phyloP scores from a whole-genome alignment of 331 rosid species.

The Quercus tomentella region DNA sequence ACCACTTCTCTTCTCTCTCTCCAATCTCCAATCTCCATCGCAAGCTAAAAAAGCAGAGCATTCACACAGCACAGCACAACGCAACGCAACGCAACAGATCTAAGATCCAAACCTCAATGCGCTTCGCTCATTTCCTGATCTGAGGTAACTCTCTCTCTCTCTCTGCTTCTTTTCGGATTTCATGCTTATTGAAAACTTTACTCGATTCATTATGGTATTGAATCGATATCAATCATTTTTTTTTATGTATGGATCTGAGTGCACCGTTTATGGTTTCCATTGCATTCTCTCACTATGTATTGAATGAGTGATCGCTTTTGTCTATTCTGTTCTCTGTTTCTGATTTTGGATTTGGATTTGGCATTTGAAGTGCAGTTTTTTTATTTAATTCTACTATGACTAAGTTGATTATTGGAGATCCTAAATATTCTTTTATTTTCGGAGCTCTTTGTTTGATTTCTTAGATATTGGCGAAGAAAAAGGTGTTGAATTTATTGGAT shows the following conservation, averaged over 20 bases:
- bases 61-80: too few relatives aligned
- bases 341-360: not conserved
- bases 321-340: not conserved
- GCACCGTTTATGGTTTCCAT: not conserved
- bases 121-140: not conserved
- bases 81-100: not conserved
- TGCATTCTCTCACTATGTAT: not conserved
- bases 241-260: not conserved
- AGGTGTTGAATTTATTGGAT: not conserved
- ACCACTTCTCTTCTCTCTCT: not conserved
- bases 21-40: not conserved
- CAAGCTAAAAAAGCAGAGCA: not conserved
- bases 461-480: not conserved
- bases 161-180: too few relatives aligned
- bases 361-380: not conserved
- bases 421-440: not conserved
- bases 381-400: not conserved
- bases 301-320: too few relatives aligned
- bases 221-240: not conserved
- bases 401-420: not conserved
- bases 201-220: not conserved
- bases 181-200: not conserved
- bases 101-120: conserved; percentile 1
- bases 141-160: not conserved
- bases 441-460: not conserved